Evolutionary conservation across 1,284 basidiomycete genomes (phyloP).

Genomic region (Tetrapyrgos nigripes): DNA sequence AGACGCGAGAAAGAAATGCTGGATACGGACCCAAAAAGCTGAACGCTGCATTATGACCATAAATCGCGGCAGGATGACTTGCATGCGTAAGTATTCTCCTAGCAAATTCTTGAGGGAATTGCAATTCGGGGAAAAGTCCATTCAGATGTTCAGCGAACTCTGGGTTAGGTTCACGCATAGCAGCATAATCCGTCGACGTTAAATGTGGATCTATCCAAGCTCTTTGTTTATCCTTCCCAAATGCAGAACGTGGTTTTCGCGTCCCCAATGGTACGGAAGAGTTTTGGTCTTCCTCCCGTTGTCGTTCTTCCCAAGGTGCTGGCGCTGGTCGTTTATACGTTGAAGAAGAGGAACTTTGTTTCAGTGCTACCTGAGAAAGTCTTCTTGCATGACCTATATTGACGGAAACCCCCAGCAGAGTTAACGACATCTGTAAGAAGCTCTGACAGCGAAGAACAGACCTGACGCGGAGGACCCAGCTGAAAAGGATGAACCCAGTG

Average conservation of each 20-base stretch:
- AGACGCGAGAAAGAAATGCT: conserved; percentile 2
- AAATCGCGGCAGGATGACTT: conserved; percentile 66
- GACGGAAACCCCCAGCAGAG: not conserved
- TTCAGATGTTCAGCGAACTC: conserved; percentile 61
- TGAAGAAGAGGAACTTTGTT: conserved; percentile 2
- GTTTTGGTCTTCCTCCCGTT: not conserved
- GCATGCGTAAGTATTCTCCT: conserved; percentile 76
- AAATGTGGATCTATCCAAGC: not conserved
- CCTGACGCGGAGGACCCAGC: conserved; percentile 5
- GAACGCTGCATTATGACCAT: conserved; percentile 74
- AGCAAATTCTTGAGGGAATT: conserved; percentile 73
- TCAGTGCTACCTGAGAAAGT: conserved; percentile 8
- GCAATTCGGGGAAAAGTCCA: conserved; percentile 65
- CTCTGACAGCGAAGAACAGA: not conserved
- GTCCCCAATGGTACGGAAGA: not conserved
- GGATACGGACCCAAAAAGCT: conserved; percentile 67
- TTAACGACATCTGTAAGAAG: not conserved
- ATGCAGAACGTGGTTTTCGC: conserved; percentile 4
- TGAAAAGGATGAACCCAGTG: conserved; percentile 7
- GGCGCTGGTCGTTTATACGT: not conserved
- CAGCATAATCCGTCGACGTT: conserved; percentile 15
- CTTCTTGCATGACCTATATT: conserved; percentile 4
- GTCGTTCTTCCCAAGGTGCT: not conserved
- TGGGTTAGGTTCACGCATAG: conserved; percentile 23
- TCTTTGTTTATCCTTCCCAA: conserved; percentile 9